These are phyloP conservation scores for Mycena polygramma DNA, from an alignment of 768 basidiomycete genomes.

Conservation along the genomic window DNA sequence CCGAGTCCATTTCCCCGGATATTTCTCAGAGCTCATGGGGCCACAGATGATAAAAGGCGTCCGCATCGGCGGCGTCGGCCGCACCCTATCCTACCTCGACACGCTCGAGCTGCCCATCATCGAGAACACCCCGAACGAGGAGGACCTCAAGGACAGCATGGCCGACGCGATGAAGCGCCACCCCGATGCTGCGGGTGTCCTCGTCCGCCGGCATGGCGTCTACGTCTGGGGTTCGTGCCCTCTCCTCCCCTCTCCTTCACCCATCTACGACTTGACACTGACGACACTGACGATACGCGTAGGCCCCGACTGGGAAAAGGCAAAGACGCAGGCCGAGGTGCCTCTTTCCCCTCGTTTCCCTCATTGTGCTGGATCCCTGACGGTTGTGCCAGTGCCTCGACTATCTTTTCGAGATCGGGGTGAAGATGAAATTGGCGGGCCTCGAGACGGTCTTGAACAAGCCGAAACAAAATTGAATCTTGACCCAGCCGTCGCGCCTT, in stretches of 20 bases:
- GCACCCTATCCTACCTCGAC: conserved; percentile 86
- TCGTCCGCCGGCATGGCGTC: conserved; percentile 84
- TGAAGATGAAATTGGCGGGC: conserved; percentile 82
- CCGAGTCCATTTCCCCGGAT: not conserved
- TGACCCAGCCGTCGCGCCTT: too few relatives aligned
- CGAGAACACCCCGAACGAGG: conserved; percentile 91
- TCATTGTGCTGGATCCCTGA: conserved; percentile 21
- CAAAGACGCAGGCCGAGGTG: conserved; percentile 90
- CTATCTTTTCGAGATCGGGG: conserved; percentile 90
- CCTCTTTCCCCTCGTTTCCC: not conserved
- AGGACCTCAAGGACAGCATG: conserved; percentile 91
- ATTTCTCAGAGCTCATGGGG: not conserved
- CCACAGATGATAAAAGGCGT: conserved; percentile 93
- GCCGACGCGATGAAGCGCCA: conserved; percentile 84
- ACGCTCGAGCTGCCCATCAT: conserved; percentile 90
- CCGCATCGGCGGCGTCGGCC: conserved; percentile 79
- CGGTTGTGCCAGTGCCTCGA: conserved; percentile 76
- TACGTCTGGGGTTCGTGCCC: conserved; percentile 83
- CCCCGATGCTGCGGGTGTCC: conserved; percentile 82
- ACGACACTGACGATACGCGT: conserved; percentile 9
- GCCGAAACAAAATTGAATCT: too few relatives aligned
- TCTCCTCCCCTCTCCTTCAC: conserved; percentile 10
- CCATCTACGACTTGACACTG: too few relatives aligned
- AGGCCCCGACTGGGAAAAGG: conserved; percentile 86
- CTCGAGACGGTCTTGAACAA: conserved; percentile 41